These are phyloP conservation scores for Fusarium domesticum DNA, from an alignment of 2,329 filamentous ascomycete genomes.

Conservation along the genomic window DNA sequence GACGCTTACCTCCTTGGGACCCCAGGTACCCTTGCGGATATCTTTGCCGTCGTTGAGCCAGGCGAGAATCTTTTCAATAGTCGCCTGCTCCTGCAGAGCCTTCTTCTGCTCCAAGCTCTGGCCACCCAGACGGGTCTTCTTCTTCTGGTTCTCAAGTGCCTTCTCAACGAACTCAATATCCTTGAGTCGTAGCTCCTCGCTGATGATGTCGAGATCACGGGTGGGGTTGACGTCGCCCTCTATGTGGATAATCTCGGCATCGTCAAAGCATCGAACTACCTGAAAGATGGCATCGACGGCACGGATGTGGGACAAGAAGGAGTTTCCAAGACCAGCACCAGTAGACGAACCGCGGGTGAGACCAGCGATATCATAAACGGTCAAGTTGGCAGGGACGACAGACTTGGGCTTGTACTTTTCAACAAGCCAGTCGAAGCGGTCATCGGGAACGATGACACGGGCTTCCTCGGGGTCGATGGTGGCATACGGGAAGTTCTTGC, in stretches of 20 bases:
- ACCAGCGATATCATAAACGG: constrained; percentile 97
- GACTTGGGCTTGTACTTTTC: constrained; percentile 98
- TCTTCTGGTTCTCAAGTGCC: constrained; percentile 84
- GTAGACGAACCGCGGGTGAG: constrained; percentile 94
- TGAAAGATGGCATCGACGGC: constrained; percentile 98
- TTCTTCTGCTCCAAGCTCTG: constrained; percentile 98
- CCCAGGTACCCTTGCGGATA: constrained; percentile 86
- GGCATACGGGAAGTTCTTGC: constrained; percentile 94
- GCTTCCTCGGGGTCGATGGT: constrained; percentile 99
- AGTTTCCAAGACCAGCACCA: constrained; percentile 93
- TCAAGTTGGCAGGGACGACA: constrained; percentile 92
- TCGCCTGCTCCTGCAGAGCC: constrained; percentile 89
- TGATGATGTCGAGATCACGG: constrained; percentile 93
- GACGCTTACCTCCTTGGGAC: constrained; percentile 83
- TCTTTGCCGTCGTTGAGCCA: constrained; percentile 87
- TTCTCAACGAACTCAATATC: constrained; percentile 99
- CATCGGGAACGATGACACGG: constrained; percentile 93
- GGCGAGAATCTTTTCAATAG: constrained; percentile 82
- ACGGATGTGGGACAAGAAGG: constrained; percentile 97
- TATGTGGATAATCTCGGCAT: constrained; percentile 99
- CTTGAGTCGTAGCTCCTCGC: constrained; percentile 93
- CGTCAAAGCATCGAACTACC: constrained; percentile 94
- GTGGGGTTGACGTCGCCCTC: constrained; percentile 97
- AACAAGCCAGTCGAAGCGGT: constrained; percentile 91
- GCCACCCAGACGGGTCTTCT: constrained; percentile 91